phyloP scores from a whole-genome alignment of 202 grass and related monocot genomes.

The Eragrostis tef region DNA sequence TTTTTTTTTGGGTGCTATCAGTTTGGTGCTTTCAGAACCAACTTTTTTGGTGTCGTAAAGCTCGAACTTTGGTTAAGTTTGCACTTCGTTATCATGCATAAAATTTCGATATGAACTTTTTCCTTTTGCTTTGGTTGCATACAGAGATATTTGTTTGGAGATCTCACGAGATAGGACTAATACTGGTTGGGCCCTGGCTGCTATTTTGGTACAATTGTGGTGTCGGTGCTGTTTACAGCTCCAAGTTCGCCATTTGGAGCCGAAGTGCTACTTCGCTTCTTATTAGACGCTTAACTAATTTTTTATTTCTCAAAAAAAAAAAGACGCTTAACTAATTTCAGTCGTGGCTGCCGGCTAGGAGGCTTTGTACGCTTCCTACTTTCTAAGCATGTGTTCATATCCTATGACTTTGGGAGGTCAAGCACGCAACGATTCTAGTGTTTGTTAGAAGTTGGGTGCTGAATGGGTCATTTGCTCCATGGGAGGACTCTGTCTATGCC shows the following conservation, averaged over 20 bases:
- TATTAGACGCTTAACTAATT: constrained; percentile 21
- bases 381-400: constrained; percentile 31
- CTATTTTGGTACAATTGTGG: constrained; percentile 31
- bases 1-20: neutral
- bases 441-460: constrained; percentile 21
- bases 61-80: neutral
- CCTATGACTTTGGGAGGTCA: constrained; percentile 15
- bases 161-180: constrained; percentile 9
- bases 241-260: constrained; percentile 24
- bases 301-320: no score
- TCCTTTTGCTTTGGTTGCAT: neutral
- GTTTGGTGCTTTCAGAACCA: neutral
- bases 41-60: neutral
- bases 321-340: neutral
- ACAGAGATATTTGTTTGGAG: constrained; percentile 18
- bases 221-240: constrained; percentile 34
- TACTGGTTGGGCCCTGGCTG: constrained; percentile 31
- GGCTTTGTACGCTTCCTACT: neutral
- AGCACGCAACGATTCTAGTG: constrained; percentile 21
- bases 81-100: constrained; percentile 9
- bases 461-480: constrained; percentile 17
- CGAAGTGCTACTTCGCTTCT: constrained; percentile 14
- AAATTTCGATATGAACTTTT: constrained; percentile 25
- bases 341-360: constrained; percentile 27
- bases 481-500: neutral